phyloP scores from a whole-genome alignment of 2,329 filamentous ascomycete species.

The Laburnicola sp. region DNA sequence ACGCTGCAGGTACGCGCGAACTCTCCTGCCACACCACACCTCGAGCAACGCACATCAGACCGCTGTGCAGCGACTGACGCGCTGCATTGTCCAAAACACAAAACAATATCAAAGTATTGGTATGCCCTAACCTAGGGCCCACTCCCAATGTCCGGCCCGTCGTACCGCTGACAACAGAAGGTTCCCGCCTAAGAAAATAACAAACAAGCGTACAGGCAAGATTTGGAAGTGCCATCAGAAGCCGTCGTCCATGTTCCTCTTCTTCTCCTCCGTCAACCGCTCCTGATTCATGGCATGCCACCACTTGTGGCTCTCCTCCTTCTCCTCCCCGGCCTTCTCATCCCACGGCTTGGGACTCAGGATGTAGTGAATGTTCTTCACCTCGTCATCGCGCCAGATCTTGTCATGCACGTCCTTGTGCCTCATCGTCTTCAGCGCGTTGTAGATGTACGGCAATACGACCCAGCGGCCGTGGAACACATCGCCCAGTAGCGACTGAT shows the following conservation, averaged over 20 bases:
- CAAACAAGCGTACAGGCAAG: too few relatives aligned
- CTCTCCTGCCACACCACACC: conserved; percentile 4
- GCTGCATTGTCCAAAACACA: too few relatives aligned
- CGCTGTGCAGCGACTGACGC: too few relatives aligned
- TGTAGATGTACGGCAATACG: conserved; percentile 62
- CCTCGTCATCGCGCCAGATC: conserved; percentile 63
- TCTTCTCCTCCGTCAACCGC: conserved; percentile 54
- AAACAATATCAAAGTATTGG: neutral
- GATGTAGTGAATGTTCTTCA: conserved; percentile 67
- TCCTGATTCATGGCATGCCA: conserved; percentile 60
- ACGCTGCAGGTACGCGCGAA: conserved; percentile 13
- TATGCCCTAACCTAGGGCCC: too few relatives aligned
- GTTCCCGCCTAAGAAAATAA: neutral
- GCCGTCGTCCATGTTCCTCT: conserved; percentile 54
- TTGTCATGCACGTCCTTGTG: conserved; percentile 59
- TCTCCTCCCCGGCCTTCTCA: conserved; percentile 50
- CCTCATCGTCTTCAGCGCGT: conserved; percentile 63
- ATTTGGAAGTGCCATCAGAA: conserved; percentile 43
- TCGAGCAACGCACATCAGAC: too few relatives aligned
- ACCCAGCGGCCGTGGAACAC: conserved; percentile 62
- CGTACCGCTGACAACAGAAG: neutral
- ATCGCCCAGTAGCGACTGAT: conserved; percentile 62
- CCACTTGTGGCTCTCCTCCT: conserved; percentile 59
- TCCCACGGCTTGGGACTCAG: conserved; percentile 67
- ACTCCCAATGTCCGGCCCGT: too few relatives aligned